These are phyloP conservation scores for Pneumocystis jirovecii DNA, from an alignment of 1,139 yeast species.

Conservation along the genomic window DNA sequence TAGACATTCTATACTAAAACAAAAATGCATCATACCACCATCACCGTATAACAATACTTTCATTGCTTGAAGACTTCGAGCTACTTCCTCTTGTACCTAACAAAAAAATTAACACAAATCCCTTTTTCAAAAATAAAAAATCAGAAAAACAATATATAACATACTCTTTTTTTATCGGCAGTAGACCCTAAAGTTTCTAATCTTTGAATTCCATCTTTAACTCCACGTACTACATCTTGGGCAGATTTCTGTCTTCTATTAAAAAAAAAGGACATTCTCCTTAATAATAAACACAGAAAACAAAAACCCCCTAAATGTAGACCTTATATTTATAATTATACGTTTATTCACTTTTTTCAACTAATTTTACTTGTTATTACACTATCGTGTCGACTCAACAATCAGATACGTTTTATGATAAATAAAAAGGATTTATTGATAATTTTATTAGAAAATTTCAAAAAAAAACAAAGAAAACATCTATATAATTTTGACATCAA, in stretches of 20 bases:
- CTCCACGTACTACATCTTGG: background rate
- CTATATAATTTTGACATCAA: background rate
- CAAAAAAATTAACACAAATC: background rate
- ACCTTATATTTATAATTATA: background rate
- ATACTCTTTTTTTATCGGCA: background rate
- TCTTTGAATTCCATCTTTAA: background rate
- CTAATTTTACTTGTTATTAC: background rate
- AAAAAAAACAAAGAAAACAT: background rate
- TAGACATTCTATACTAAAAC: background rate
- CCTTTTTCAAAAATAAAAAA: background rate
- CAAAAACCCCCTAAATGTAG: background rate
- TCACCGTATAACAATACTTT: conserved; percentile 61
- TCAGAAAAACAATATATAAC: background rate
- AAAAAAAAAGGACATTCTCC: background rate
- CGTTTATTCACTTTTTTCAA: background rate
- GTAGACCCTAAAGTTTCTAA: background rate
- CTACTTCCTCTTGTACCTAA: conserved; percentile 59
- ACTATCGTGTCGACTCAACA: background rate
- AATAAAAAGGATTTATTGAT: background rate
- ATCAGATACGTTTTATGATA: background rate
- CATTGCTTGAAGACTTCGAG: conserved; percentile 52
- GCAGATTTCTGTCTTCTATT: background rate
- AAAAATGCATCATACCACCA: conserved; percentile 28
- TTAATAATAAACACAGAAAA: background rate
- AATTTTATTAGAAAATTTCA: background rate